A percentile compares a stretch with the other conserved stretches of the same genome.
phyloP scores from a whole-genome alignment of 139 green algal genomes.

The Chlamydomonas incerta region DNA sequence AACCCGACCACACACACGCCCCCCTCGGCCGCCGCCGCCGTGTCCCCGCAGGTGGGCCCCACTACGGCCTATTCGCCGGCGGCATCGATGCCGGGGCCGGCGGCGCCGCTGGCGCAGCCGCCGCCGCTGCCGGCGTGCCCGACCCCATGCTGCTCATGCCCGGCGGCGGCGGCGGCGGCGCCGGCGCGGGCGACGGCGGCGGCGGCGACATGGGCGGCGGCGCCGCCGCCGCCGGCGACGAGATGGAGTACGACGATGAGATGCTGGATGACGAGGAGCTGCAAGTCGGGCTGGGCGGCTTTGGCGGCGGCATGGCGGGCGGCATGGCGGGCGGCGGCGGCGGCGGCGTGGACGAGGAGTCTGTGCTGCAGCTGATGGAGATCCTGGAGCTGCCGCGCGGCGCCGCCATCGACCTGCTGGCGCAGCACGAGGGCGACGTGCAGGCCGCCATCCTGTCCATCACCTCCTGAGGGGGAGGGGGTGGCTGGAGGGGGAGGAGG shows the following conservation, averaged over 20 bases:
- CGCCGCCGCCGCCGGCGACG: no score
- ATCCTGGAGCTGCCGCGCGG: conserved; percentile 63
- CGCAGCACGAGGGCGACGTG: conserved; percentile 59
- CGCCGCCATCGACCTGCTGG: conserved; percentile 69
- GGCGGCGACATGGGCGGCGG: not conserved
- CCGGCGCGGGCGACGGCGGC: not conserved
- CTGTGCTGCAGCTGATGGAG: conserved; percentile 70
- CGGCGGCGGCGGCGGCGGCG: not conserved
- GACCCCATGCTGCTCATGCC: no score
- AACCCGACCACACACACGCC: no score
- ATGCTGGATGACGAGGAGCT: not conserved
- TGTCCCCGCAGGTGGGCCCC: no score
- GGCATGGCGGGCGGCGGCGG: conserved; percentile 16
- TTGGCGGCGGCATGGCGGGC: not conserved
- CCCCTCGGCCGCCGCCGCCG: no score
- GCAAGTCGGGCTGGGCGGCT: no score
- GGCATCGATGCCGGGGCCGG: not conserved
- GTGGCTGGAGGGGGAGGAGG: no score
- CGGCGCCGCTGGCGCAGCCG: not conserved
- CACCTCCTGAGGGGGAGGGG: no score
- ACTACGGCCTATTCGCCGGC: not conserved
- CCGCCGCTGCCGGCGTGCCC: no score
- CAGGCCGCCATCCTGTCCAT: conserved; percentile 38
- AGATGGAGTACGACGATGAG: not conserved
- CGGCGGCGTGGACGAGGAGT: conserved; percentile 54